Evolutionary conservation across 192 early-diverging fungal species (phyloP).

Genomic region (Phycomyces nitens): DNA sequence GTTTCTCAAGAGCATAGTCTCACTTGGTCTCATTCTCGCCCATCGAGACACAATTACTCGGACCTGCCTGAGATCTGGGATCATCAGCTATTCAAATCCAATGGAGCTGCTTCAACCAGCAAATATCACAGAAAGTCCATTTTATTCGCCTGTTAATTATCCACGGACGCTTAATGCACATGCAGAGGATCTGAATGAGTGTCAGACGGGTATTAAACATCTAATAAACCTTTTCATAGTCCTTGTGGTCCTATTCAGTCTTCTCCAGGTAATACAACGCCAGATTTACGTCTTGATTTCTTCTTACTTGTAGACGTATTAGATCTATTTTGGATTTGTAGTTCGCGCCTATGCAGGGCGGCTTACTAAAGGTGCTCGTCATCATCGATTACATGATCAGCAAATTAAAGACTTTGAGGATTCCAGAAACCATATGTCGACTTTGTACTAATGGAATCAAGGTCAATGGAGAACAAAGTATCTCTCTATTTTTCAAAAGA

Average conservation of each 20-base stretch:
- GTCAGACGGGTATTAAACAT: slow-evolving; percentile 8
- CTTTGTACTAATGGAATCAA: slow-evolving; percentile 26
- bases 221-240: slow-evolving; percentile 21
- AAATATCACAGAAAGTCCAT: slow-evolving; percentile 10
- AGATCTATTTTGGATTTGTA: slow-evolving; percentile 5
- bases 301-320: background rate
- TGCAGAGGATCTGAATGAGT: slow-evolving; percentile 6
- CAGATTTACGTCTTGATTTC: background rate
- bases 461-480: too few relatives aligned
- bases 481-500: too few relatives aligned
- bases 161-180: slow-evolving; percentile 20
- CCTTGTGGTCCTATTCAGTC: slow-evolving; percentile 16
- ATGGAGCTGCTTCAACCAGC: background rate
- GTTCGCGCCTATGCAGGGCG: slow-evolving; percentile 26
- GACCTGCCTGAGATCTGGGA: slow-evolving; percentile 17
- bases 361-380: slow-evolving; percentile 35
- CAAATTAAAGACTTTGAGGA: slow-evolving; percentile 43
- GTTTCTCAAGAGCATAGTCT: slow-evolving; percentile 16
- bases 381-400: slow-evolving; percentile 39
- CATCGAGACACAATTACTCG: slow-evolving; percentile 22
- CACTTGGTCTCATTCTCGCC: slow-evolving; percentile 12
- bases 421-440: slow-evolving; percentile 34
- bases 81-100: slow-evolving; percentile 12
- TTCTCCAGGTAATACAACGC: slow-evolving; percentile 22
- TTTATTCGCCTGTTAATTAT: slow-evolving; percentile 18